A percentile compares a stretch with the other conserved stretches of the same genome.
Evolutionary conservation across 1,284 basidiomycete genomes (phyloP).

Genomic region (Leccinum subspadiceum): DNA sequence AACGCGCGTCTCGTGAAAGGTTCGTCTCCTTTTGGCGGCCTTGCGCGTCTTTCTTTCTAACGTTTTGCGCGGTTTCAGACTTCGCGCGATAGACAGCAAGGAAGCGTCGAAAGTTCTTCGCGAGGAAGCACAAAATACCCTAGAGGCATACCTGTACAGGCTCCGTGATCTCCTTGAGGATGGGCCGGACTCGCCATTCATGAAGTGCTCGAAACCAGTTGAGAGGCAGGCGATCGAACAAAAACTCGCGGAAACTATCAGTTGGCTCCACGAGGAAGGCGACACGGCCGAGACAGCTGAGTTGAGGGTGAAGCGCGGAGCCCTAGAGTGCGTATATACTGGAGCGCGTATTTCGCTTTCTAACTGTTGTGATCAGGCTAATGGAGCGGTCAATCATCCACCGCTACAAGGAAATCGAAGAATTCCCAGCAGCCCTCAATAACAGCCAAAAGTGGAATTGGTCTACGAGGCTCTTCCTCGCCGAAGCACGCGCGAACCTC

Average conservation of each 20-base stretch:
- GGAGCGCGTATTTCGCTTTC: background rate
- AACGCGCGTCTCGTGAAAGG: constrained; percentile 68
- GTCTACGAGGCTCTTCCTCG: constrained; percentile 77
- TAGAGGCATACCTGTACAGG: constrained; percentile 92
- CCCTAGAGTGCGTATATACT: constrained; percentile 68
- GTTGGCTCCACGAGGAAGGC: constrained; percentile 86
- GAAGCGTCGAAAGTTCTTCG: constrained; percentile 76
- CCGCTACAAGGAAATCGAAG: constrained; percentile 84
- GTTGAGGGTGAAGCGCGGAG: constrained; percentile 70
- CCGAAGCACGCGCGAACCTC: constrained; percentile 73
- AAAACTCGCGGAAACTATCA: constrained; percentile 68
- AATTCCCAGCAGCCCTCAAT: constrained; percentile 71
- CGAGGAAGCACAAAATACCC: constrained; percentile 89
- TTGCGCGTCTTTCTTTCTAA: background rate
- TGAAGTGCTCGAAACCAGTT: constrained; percentile 69
- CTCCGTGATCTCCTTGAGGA: constrained; percentile 81
- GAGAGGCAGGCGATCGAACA: constrained; percentile 70
- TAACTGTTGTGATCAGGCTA: constrained; percentile 43
- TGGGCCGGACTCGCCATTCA: constrained; percentile 67
- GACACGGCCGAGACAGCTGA: constrained; percentile 78
- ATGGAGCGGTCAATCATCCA: constrained; percentile 82
- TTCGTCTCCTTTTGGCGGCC: background rate
- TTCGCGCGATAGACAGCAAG: constrained; percentile 76
- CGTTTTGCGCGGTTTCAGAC: constrained; percentile 42
- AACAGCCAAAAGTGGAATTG: constrained; percentile 82